These are phyloP conservation scores for Elaeagnus macrophylla DNA, from an alignment of 306 rosid genomes.

Conservation along the genomic window DNA sequence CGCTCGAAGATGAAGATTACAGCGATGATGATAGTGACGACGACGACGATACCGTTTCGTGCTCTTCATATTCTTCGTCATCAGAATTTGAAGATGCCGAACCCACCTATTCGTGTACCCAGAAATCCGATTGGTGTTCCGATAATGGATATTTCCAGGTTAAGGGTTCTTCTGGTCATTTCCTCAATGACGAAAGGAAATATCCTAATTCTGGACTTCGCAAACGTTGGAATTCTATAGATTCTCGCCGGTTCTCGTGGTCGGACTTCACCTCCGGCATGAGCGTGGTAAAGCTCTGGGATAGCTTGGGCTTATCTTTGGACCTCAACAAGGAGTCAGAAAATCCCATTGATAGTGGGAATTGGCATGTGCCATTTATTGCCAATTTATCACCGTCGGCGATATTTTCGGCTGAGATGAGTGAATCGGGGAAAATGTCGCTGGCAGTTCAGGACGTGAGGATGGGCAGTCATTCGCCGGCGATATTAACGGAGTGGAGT, in stretches of 20 bases:
- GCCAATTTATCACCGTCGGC: conserved; percentile 26
- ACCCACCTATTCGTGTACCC: neutral
- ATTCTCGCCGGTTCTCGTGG: conserved; percentile 40
- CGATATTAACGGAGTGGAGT: conserved; percentile 51
- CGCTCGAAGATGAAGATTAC: conserved; percentile 24
- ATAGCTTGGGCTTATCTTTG: conserved; percentile 41
- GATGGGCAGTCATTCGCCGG: conserved; percentile 40
- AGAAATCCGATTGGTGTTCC: conserved; percentile 14
- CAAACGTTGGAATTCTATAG: conserved; percentile 35
- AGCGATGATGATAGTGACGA: conserved; percentile 7
- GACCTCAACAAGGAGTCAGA: conserved; percentile 20
- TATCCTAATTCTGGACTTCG: conserved; percentile 10
- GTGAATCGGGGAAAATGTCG: conserved; percentile 13
- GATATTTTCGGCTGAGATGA: conserved; percentile 22
- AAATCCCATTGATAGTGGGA: conserved; percentile 4
- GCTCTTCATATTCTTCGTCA: conserved; percentile 19
- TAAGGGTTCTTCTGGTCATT: conserved; percentile 24
- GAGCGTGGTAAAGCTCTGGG: conserved; percentile 85
- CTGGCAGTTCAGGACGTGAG: conserved; percentile 60
- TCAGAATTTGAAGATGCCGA: conserved; percentile 17
- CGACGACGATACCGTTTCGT: conserved; percentile 14
- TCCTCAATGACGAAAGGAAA: conserved; percentile 13
- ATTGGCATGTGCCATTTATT: conserved; percentile 6
- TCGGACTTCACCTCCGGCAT: conserved; percentile 44
- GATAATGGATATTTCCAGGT: conserved; percentile 29